Base-by-base conservation (phyloP, 2,329 filamentous ascomycete species). In the Nemania abortiva region DNA sequence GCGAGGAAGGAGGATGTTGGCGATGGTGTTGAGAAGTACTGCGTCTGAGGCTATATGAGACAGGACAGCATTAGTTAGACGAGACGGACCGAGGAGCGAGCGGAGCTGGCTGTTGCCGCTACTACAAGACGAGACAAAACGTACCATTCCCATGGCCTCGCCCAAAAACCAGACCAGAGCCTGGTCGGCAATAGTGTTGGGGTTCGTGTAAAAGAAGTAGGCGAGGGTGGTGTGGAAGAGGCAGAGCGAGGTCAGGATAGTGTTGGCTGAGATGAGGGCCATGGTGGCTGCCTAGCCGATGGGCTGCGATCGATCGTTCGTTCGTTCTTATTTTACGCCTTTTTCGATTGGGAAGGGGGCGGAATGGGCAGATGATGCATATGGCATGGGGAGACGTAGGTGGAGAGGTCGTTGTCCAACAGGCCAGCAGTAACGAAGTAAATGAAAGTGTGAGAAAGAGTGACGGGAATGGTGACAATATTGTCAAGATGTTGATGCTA, bases 211-310 rank as follows among this genome's bases (percentile, higher is more conserved):
- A 82, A 98, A 91, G 84, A 96, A 93, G 70, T 91, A 94, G 75
- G 91, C 94, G 57, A 96, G 84, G 6, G 92, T 93, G 72, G 97
- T 81, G 82, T 97, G 93, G 84, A 96, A 94, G 78, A 97, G 87
- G 74, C 92, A 92, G 74, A 97, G 84, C 61, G 90, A 91, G 74
- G 92, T 91, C 75, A 98, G 91, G 80, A 97, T 91, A 9, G 91
- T 93, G 77, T 88, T 91, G 69, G 91, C 90, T 1, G 93, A 94
- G 77, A 98, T 87, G 79, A 97, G 85, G 37, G 89, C 91, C 95
- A 98, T 98, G 70, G 62, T 84, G 75, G 66, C 18, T 31, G 29
- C 2, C 24, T 29, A 29, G 5, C 15, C 13, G 13, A 15, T 15
- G 11, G 37, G 37, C 37, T 42, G 6, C 11, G 7, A 42, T 42